phyloP scores from a whole-genome alignment of 176 grass and related monocot species.

The Saccharum spontaneum region DNA sequence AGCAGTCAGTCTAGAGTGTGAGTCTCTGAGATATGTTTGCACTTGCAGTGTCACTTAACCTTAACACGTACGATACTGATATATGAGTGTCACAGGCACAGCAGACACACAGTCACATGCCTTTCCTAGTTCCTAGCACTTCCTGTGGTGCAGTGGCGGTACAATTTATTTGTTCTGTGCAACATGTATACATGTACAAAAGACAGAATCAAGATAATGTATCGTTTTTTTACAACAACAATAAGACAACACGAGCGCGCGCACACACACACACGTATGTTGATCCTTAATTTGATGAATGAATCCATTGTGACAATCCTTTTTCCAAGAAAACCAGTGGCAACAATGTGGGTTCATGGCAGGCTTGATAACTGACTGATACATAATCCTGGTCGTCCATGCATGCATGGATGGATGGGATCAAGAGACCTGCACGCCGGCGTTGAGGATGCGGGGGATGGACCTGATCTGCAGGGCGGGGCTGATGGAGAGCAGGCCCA shows the following conservation, averaged over 20 bases:
- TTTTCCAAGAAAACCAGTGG: not conserved
- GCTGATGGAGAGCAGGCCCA: slow-evolving; percentile 63
- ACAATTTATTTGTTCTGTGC: slow-evolving; percentile 25
- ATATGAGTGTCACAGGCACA: not conserved
- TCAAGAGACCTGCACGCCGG: slow-evolving; percentile 46
- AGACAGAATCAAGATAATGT: not conserved
- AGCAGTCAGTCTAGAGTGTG: not conserved
- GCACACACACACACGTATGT: not conserved
- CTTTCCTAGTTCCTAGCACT: not conserved
- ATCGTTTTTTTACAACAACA: not conserved
- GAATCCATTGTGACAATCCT: not conserved
- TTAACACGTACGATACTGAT: not conserved
- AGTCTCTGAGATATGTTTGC: not conserved
- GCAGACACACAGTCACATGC: not conserved
- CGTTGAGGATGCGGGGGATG: slow-evolving; percentile 53
- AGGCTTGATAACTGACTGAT: not conserved
- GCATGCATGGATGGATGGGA: too few species aligned
- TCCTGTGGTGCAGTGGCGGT: not conserved
- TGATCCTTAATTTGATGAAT: not conserved
- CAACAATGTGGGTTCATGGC: not conserved
- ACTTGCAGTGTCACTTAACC: not conserved
- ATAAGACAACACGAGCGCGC: not conserved
- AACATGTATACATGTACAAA: slow-evolving; percentile 24
- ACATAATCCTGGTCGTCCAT: not conserved
- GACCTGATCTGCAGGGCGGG: slow-evolving; percentile 80